Evolutionary conservation across 2,329 filamentous ascomycete species (phyloP).

Genomic region (Cladophialophora carrionii): DNA sequence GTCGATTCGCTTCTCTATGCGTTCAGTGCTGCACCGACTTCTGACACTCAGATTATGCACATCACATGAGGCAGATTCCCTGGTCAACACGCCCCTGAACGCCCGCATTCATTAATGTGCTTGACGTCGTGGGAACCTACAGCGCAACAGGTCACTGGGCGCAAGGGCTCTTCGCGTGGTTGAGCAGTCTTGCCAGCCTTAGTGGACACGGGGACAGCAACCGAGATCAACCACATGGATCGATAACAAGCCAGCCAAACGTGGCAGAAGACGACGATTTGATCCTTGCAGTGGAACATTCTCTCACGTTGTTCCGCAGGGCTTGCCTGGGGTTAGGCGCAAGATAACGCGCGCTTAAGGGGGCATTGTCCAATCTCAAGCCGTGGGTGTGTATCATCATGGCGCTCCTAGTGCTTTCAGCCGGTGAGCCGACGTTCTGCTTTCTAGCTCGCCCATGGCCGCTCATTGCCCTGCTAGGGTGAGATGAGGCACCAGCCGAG

Average conservation of each 20-base stretch:
- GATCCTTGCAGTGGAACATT: constrained; percentile 12
- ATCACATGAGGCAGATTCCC: background rate
- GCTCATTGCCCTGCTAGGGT: background rate
- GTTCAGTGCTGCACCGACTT: background rate
- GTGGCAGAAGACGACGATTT: background rate
- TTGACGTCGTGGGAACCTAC: background rate
- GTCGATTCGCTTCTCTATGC: background rate
- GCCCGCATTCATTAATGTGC: background rate
- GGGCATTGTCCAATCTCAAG: constrained; percentile 12
- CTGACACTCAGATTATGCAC: background rate
- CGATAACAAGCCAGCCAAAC: background rate
- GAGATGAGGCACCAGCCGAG: background rate
- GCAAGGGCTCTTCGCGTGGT: background rate
- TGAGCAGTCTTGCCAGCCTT: background rate
- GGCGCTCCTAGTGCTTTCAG: background rate
- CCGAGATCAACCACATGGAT: constrained; percentile 8
- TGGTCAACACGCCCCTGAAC: background rate
- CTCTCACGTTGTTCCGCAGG: constrained; percentile 3
- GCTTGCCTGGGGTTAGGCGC: constrained; percentile 19
- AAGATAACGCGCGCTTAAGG: constrained; percentile 28
- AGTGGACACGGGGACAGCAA: background rate
- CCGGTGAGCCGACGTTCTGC: constrained; percentile 4
- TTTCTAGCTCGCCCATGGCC: background rate
- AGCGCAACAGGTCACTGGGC: background rate
- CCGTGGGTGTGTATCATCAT: background rate